phyloP scores from a whole-genome alignment of 2,329 filamentous ascomycete genomes.

The Diaporthe nobilis region DNA sequence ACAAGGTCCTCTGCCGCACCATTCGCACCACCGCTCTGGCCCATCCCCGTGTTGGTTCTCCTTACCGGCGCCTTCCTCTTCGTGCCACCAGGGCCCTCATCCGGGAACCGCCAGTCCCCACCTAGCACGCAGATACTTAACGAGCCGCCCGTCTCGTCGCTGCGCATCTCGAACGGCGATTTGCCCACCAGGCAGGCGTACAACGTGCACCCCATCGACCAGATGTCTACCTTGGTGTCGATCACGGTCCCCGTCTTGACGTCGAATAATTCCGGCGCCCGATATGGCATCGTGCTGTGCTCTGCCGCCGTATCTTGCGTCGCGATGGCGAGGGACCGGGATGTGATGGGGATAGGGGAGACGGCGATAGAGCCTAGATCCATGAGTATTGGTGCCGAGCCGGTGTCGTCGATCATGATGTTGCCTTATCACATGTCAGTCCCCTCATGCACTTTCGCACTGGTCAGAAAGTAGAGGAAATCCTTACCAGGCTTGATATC shows the following conservation, averaged over 20 bases:
- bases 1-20: constrained; percentile 59
- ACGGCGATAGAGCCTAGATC: constrained; percentile 93
- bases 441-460: neutral
- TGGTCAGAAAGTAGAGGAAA: too few relatives aligned
- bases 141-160: constrained; percentile 95
- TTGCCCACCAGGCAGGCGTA: constrained; percentile 98
- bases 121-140: constrained; percentile 92
- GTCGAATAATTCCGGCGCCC: constrained; percentile 97
- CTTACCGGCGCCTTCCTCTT: constrained; percentile 56
- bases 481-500: constrained; percentile 94
- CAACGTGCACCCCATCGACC: constrained; percentile 97
- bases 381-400: constrained; percentile 93
- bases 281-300: constrained; percentile 98
- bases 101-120: constrained; percentile 96
- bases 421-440: constrained; percentile 73
- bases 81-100: constrained; percentile 78
- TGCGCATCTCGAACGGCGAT: constrained; percentile 95
- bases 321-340: constrained; percentile 88
- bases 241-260: constrained; percentile 93
- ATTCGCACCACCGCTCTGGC: constrained; percentile 46
- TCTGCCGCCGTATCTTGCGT: constrained; percentile 96
- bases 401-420: constrained; percentile 97
- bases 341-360: constrained; percentile 90
- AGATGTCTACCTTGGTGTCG: constrained; percentile 98
- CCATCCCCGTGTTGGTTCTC: constrained; percentile 47